Evolutionary conservation across 768 basidiomycete genomes (phyloP).

Genomic region (Trametes punicea): DNA sequence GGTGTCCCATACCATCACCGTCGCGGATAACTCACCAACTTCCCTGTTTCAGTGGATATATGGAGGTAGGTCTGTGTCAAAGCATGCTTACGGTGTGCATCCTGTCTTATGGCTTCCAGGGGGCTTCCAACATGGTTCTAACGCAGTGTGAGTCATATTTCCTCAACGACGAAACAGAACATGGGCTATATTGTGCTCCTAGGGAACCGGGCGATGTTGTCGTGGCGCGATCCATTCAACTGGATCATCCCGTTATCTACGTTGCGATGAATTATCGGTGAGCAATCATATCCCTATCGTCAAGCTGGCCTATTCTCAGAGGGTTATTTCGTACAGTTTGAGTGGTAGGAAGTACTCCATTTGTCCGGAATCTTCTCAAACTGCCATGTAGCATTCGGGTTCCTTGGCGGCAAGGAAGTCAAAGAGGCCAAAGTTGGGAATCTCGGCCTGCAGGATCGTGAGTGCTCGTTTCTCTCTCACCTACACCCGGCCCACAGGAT

Average conservation of each 20-base stretch:
- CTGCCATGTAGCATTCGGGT: constrained; percentile 23
- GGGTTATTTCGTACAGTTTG: background rate
- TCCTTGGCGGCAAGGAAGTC: constrained; percentile 23
- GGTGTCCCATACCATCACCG: background rate
- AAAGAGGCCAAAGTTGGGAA: constrained; percentile 28
- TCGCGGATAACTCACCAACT: background rate
- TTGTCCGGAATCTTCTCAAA: too few relatives aligned
- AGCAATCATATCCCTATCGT: background rate
- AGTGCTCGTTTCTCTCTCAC: constrained; percentile 33
- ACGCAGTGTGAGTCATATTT: background rate
- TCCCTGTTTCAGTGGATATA: background rate
- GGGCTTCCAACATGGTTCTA: background rate
- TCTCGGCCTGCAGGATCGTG: constrained; percentile 39
- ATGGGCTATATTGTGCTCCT: background rate
- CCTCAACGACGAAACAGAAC: background rate
- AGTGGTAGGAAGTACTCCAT: background rate
- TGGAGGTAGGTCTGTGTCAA: background rate
- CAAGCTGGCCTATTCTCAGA: background rate
- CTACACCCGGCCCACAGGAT: background rate
- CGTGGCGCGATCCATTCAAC: constrained; percentile 41
- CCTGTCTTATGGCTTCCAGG: background rate
- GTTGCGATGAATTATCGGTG: constrained; percentile 55
- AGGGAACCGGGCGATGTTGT: constrained; percentile 43
- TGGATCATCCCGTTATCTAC: constrained; percentile 45
- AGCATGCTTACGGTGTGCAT: background rate